phyloP scores from a whole-genome alignment of 768 basidiomycete species.

The Boletellus sp. region DNA sequence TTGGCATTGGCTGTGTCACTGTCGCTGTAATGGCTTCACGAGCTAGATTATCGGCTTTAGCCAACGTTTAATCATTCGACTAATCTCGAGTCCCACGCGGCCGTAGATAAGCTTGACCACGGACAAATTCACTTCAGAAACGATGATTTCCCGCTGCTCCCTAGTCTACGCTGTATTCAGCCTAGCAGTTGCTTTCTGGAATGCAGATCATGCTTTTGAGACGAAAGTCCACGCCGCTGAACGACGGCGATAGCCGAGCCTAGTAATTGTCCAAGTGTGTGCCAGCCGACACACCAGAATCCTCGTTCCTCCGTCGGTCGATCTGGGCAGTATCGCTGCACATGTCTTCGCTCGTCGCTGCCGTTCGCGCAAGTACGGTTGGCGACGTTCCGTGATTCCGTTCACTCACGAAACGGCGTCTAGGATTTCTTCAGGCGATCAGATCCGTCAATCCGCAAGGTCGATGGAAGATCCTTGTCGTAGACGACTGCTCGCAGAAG shows the following conservation, averaged over 20 bases:
- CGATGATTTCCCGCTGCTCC: background rate
- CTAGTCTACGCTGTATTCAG: constrained; percentile 10
- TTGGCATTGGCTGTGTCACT: constrained; percentile 11
- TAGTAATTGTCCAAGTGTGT: too few species aligned
- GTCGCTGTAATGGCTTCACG: constrained; percentile 13
- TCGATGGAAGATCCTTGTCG: constrained; percentile 96
- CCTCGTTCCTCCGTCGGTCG: background rate
- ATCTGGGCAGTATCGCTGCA: background rate
- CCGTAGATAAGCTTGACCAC: constrained; percentile 19
- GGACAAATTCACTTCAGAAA: constrained; percentile 15
- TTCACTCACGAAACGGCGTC: constrained; percentile 2
- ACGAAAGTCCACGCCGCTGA: background rate
- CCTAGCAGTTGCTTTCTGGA: background rate
- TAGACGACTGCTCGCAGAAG: constrained; percentile 88
- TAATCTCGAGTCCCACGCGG: constrained; percentile 21
- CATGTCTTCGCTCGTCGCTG: constrained; percentile 46
- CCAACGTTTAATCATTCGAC: constrained; percentile 9
- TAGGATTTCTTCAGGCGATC: constrained; percentile 86
- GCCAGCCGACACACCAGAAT: background rate
- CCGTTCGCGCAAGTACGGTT: constrained; percentile 44
- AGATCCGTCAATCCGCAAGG: constrained; percentile 81
- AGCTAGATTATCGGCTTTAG: background rate
- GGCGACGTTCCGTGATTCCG: background rate
- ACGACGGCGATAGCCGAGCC: constrained; percentile 15
- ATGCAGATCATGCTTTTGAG: background rate